Percentiles rank a stretch among this genome's conserved stretches.
Evolutionary conservation across 306 rosid species (phyloP).

Genomic region (Quillaja saponaria): DNA sequence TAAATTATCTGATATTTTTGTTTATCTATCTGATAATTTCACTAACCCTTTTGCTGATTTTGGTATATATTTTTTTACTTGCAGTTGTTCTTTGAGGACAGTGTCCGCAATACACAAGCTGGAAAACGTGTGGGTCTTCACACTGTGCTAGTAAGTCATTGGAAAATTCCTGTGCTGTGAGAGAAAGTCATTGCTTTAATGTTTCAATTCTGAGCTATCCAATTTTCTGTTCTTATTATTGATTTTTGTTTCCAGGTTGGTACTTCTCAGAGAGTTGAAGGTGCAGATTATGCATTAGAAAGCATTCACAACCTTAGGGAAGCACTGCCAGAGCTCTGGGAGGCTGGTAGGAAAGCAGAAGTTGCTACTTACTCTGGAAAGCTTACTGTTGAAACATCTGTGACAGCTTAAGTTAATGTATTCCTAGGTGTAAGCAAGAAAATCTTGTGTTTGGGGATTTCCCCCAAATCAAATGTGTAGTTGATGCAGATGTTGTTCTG

Average conservation of each 20-base stretch:
- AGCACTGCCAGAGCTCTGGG: constrained; percentile 88
- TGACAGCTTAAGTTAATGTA: constrained; percentile 58
- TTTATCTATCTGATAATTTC: not conserved
- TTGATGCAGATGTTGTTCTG: constrained; percentile 40
- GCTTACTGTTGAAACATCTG: constrained; percentile 81
- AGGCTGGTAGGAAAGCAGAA: constrained; percentile 64
- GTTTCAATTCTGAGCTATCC: constrained; percentile 18
- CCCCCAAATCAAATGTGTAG: constrained; percentile 30
- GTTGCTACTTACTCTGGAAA: constrained; percentile 59
- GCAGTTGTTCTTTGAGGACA: constrained; percentile 94
- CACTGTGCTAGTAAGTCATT: constrained; percentile 75
- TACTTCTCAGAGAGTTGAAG: constrained; percentile 78
- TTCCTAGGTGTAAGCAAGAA: not conserved
- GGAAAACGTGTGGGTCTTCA: constrained; percentile 84
- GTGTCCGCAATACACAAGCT: constrained; percentile 86
- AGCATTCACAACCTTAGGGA: constrained; percentile 94
- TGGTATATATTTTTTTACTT: not conserved
- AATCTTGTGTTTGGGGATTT: constrained; percentile 21
- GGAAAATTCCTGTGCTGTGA: constrained; percentile 23
- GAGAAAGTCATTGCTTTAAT: constrained; percentile 13
- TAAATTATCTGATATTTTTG: not conserved
- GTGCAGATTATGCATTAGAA: constrained; percentile 91
- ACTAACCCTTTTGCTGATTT: not conserved
- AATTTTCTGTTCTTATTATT: constrained; percentile 19
- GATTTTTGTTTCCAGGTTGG: constrained; percentile 58